phyloP scores from a whole-genome alignment of 495 filamentous ascomycete genomes.

The Aspergillus nanangensis region DNA sequence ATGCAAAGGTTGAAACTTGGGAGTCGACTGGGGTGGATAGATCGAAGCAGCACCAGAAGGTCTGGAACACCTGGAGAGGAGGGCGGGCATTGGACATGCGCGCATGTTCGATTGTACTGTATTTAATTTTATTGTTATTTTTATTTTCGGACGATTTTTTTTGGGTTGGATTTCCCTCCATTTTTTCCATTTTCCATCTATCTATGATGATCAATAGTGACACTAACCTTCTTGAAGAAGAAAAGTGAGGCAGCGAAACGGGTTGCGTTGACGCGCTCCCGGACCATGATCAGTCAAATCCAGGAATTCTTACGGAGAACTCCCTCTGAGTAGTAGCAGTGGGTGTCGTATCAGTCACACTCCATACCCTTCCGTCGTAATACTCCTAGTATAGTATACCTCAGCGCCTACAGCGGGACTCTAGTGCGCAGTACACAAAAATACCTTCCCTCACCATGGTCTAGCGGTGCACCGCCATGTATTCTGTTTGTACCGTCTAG shows the following conservation, averaged over 20 bases:
- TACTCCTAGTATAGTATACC: too few species aligned
- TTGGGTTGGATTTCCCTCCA: background rate
- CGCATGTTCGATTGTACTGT: background rate
- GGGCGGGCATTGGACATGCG: background rate
- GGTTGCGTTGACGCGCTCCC: slow-evolving; percentile 28
- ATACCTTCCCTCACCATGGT: too few species aligned
- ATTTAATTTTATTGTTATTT: slow-evolving; percentile 1
- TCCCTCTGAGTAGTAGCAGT: background rate
- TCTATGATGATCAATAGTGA: too few species aligned
- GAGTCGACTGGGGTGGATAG: slow-evolving; percentile 5
- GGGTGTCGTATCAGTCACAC: too few species aligned
- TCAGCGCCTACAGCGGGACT: background rate
- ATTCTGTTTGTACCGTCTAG: too few species aligned
- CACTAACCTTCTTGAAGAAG: background rate
- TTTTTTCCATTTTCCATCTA: background rate
- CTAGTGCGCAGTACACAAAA: background rate
- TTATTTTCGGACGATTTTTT: background rate
- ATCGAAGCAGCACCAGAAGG: background rate
- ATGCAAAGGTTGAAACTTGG: slow-evolving; percentile 11
- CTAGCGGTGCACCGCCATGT: too few species aligned
- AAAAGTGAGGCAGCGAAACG: slow-evolving; percentile 48
- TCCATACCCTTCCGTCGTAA: too few species aligned
- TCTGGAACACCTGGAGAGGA: background rate
- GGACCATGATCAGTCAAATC: slow-evolving; percentile 15
- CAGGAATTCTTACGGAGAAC: background rate